Evolutionary conservation across 768 basidiomycete genomes (phyloP).

Genomic region (Dictyophora rubrovolvata): DNA sequence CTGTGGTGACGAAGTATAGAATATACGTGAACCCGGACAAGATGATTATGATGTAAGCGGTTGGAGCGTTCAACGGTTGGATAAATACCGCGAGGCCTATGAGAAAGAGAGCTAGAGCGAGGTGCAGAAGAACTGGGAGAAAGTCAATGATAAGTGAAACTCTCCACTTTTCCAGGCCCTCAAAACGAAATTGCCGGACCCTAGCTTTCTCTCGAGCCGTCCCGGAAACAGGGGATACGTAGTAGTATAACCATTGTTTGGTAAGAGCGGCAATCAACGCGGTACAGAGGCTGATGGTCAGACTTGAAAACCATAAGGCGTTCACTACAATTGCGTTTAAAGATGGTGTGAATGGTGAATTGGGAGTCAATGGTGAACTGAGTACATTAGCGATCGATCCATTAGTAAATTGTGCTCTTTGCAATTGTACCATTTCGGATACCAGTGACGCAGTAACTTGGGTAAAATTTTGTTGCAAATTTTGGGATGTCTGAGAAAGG

Average conservation of each 20-base stretch:
- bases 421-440: no score
- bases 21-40: no score
- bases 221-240: slow-evolving; percentile 12
- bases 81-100: slow-evolving; percentile 11
- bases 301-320: slow-evolving; percentile 17
- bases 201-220: slow-evolving; percentile 14
- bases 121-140: slow-evolving; percentile 12
- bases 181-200: slow-evolving; percentile 17
- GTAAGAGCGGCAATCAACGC: slow-evolving; percentile 18
- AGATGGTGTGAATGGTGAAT: no score
- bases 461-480: no score
- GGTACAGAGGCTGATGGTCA: slow-evolving; percentile 17
- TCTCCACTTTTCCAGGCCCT: slow-evolving; percentile 16
- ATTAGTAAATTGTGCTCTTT: no score
- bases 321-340: slow-evolving; percentile 10
- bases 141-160: slow-evolving; percentile 12
- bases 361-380: no score
- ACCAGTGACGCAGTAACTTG: no score
- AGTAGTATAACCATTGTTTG: slow-evolving; percentile 20
- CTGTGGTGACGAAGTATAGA: no score
- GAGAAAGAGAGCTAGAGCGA: slow-evolving; percentile 10
- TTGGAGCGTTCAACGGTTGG: neutral
- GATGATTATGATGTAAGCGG: no score
- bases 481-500: no score
- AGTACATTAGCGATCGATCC: no score